Conservation (phyloP, 495 filamentous ascomycete genomes). For the Penicillium nucicola region DNA sequence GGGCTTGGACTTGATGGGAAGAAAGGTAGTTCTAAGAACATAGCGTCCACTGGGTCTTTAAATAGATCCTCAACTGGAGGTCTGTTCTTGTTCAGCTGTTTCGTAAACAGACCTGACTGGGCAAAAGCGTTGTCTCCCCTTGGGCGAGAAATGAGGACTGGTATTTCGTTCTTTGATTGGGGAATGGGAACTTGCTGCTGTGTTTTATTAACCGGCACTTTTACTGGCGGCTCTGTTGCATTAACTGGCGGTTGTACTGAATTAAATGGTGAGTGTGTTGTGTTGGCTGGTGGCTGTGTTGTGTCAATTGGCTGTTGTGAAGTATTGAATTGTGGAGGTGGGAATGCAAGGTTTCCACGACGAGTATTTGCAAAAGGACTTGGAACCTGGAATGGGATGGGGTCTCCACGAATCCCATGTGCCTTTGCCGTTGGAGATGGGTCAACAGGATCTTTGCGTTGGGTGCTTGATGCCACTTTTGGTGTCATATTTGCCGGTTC, state of each 20-base stretch:
- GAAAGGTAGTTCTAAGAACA: constrained; percentile 35
- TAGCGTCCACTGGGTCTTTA: constrained; percentile 4
- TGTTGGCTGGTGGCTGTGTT: no score
- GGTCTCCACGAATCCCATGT: no score
- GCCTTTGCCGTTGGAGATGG: no score
- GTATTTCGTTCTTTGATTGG: neutral
- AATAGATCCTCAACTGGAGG: neutral
- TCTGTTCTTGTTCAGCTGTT: neutral
- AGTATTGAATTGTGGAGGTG: no score
- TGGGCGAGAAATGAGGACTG: neutral
- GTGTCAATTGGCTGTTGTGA: no score
- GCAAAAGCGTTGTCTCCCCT: constrained; percentile 6
- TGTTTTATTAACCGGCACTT: neutral
- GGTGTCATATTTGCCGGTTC: neutral
- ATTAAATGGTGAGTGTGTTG: no score
- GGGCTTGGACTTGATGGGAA: constrained; percentile 23
- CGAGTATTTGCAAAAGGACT: no score
- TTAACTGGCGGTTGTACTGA: neutral
- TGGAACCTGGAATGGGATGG: no score
- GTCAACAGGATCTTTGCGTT: no score
- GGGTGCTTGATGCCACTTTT: no score
- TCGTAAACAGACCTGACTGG: neutral
- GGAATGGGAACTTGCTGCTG: neutral
- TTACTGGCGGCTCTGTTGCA: neutral
- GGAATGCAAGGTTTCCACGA: no score